Evolutionary conservation across 176 grass and related monocot genomes (phyloP).

Genomic region (Aegilops sharonensis): DNA sequence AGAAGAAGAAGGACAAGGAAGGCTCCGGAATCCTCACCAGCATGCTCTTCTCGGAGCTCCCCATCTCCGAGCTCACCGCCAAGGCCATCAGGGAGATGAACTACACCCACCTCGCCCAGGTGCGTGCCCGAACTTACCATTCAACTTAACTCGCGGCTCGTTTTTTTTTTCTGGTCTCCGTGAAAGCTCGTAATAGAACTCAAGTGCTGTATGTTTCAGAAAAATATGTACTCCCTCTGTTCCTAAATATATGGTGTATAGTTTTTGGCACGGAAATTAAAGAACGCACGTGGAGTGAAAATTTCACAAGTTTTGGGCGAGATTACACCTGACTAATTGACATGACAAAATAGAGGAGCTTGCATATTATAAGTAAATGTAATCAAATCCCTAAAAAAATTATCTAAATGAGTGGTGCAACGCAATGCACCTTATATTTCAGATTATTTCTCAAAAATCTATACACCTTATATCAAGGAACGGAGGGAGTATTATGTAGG

Average conservation of each 20-base stretch:
- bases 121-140: neutral
- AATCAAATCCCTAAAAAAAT: no score
- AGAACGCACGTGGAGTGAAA: no score
- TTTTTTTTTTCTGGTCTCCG: neutral
- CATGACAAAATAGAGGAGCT: no score
- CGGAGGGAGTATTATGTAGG: neutral
- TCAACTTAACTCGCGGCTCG: neutral
- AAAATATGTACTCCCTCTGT: neutral
- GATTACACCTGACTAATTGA: no score
- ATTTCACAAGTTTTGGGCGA: no score
- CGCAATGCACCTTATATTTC: no score
- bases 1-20: neutral
- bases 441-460: no score
- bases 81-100: slow-evolving; percentile 72
- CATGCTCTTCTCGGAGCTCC: slow-evolving; percentile 62
- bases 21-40: slow-evolving; percentile 43
- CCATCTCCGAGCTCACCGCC: slow-evolving; percentile 58
- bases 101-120: slow-evolving; percentile 70
- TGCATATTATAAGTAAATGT: no score
- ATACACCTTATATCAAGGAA: no score
- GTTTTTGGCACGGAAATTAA: no score
- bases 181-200: neutral
- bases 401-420: no score
- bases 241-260: no score
- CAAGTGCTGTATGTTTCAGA: neutral